Base-by-base conservation (phyloP, 2,329 filamentous ascomycete species). In the Diaporthe velutina region DNA sequence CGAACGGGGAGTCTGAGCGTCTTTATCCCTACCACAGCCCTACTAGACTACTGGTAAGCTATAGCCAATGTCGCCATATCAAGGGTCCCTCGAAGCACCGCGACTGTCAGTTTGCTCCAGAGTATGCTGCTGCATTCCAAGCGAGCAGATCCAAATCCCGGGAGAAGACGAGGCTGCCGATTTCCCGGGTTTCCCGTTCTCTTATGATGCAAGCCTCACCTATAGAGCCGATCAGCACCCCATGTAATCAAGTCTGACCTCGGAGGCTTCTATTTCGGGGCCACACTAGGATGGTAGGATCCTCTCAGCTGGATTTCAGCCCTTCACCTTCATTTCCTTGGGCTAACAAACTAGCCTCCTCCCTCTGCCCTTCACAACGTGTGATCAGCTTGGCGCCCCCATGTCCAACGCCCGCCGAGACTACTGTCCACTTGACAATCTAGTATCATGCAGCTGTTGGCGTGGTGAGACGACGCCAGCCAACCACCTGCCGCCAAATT, bases 281-380 rank as follows among this genome's bases (percentile, higher is more conserved):
- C 13, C 60, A 52, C 70, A 54, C 71, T 70, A 70, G 61, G n/a
- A 64, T 64, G 19, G 60, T n/a, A 70, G 61, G 71, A 73, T 70
- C 57, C 70, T 50, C 71, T 73, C 61, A 70, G 71, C 61, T 73
- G 71, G 61, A 67, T 57, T 33, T 73, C 71, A 73, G 60, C 71
- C 48, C 61, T 70, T 52, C 38, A 61, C 48, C 58, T 61, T 61
- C 33, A 64, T 52, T 54, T 42, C 57, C 42, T 42, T 45, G 15
- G 45, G 70, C 70, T 54, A 54, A 30, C 55, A 57, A 64, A n/a
- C 45, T 64, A 64, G 70, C 55, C 57, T 52, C 57, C 70, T 52
- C 38, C 35, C 42, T 10, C 67, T 58, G 58, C 35, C 38, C 28
- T 42, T 70, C 40, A 57, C 58, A 52, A 73, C 38, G 70, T 58